Evolutionary conservation across 805 yeast genomes (phyloP).

Genomic region (Metschnikowia continentalis): DNA sequence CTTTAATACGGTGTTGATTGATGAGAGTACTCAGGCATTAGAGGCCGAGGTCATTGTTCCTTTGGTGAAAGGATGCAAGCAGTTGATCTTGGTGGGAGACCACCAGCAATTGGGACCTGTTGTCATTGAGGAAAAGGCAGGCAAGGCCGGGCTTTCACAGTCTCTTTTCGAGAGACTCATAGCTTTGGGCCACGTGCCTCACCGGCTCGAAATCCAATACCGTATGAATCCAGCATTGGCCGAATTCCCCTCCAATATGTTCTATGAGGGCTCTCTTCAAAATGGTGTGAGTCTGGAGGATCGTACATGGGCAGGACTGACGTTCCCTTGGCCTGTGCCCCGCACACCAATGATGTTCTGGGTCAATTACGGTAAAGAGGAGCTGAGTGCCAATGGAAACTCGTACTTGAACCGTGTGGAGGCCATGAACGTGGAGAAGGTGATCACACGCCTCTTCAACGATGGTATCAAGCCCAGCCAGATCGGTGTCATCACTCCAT

Average conservation of each 20-base stretch:
- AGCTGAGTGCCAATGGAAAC: constrained; percentile 74
- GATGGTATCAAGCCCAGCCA: constrained; percentile 69
- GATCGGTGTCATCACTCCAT: constrained; percentile 91
- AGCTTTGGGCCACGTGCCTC: constrained; percentile 76
- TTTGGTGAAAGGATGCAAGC: constrained; percentile 82
- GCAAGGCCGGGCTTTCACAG: constrained; percentile 80
- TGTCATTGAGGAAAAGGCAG: constrained; percentile 73
- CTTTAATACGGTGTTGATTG: constrained; percentile 80
- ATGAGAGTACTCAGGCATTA: constrained; percentile 90
- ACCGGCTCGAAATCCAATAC: constrained; percentile 85
- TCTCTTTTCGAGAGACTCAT: constrained; percentile 86
- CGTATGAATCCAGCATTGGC: constrained; percentile 90
- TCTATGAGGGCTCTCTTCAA: constrained; percentile 87
- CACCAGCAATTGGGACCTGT: constrained; percentile 96
- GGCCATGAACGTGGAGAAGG: constrained; percentile 82
- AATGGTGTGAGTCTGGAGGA: constrained; percentile 84
- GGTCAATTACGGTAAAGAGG: constrained; percentile 87
- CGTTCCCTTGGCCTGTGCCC: constrained; percentile 89
- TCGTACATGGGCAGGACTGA: constrained; percentile 48
- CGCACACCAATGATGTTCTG: constrained; percentile 94
- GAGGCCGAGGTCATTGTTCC: constrained; percentile 93
- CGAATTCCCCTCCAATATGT: constrained; percentile 87
- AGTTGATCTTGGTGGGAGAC: constrained; percentile 88
- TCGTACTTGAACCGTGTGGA: constrained; percentile 83
- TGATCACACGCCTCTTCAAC: constrained; percentile 64